Percentiles rank a stretch among this genome's conserved stretches.
These are phyloP conservation scores for Thelephora aurantiotincta DNA, from an alignment of 768 basidiomycete species.

Conservation along the genomic window DNA sequence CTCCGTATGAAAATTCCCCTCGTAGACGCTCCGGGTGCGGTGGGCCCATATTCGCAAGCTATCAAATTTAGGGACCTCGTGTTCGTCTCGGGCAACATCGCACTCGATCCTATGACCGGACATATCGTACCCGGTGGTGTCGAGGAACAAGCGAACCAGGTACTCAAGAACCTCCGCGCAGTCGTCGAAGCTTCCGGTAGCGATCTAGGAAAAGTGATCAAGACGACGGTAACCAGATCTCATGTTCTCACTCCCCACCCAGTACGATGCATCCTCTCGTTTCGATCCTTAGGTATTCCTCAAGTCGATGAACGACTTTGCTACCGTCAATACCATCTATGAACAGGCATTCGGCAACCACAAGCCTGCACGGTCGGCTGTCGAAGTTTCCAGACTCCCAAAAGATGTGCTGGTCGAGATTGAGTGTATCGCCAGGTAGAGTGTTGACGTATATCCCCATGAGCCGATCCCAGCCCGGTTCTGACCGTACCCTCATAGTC, in stretches of 20 bases:
- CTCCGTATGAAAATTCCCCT: not conserved
- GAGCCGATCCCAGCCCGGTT: no score
- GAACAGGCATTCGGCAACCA: slow-evolving; percentile 75
- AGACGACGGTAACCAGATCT: slow-evolving; percentile 62
- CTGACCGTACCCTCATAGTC: no score
- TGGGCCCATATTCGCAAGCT: slow-evolving; percentile 84
- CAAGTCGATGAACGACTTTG: slow-evolving; percentile 88
- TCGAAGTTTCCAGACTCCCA: slow-evolving; percentile 82
- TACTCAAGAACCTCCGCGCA: slow-evolving; percentile 72
- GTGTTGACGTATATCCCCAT: no score
- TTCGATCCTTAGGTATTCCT: slow-evolving; percentile 57
- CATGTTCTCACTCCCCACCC: not conserved
- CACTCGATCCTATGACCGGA: slow-evolving; percentile 60
- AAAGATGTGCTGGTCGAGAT: slow-evolving; percentile 89
- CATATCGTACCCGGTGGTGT: slow-evolving; percentile 61
- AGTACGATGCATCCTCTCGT: not conserved
- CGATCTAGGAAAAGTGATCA: slow-evolving; percentile 67
- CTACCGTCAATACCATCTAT: slow-evolving; percentile 68
- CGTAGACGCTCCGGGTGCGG: slow-evolving; percentile 63
- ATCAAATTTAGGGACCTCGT: slow-evolving; percentile 74
- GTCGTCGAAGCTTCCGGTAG: slow-evolving; percentile 78
- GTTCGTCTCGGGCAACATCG: slow-evolving; percentile 84
- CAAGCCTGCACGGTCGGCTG: slow-evolving; percentile 86
- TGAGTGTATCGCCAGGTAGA: slow-evolving; percentile 70
- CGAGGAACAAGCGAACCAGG: slow-evolving; percentile 71